Evolutionary conservation across 2,329 filamentous ascomycete species (phyloP), one percentile per base, ranked within the genome.

Genomic region (Fusarium neocosmosporiellum): DNA sequence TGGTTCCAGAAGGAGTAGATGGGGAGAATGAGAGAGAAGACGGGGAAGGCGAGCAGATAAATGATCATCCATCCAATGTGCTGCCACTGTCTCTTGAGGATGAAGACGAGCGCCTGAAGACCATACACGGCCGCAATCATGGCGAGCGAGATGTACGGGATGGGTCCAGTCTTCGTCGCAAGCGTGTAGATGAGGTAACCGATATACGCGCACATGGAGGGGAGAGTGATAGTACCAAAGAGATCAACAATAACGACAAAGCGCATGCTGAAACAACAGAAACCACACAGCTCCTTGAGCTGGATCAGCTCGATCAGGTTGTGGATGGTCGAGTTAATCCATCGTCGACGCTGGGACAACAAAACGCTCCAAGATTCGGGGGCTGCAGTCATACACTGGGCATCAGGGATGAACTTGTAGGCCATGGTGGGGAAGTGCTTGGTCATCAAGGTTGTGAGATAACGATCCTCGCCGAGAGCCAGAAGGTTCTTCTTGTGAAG

Each of bases 1-100:
- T 98, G 95, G 84, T 98, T 97, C 96, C 96, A 99, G 92, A 99
- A 99, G 0, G 96, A 98, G 86, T 98, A 99, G 72, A 99, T 85
- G 1, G 96, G 96, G 14, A 99, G 89, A 71, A 97, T 81, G 78
- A 99, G 94, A 5, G 93, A 96, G 86, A 96, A 98, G 76, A 99
- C 93, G 0, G 96, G 96, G 86, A 93, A 98, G 4, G 96, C 96
- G n/a, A 97, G 77, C 71, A 99, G 88, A 84, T 99, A 99, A 80
- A 99, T 98, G 74, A 99, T 92, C 95, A 99, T 98, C 96, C 96
- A 99, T 75, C 96, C 96, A 69, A 99, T 90, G 80, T 98, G 96
- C 81, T 99, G 95, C 96, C 96, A 99, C 83, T 98, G 94, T 60
- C 96, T 89, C 86, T 98, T 98, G 77, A 98, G 87, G 76, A 98